Percentiles rank a stretch among this genome's conserved stretches.
These are phyloP conservation scores for Tolypocladium guangdongense DNA, from an alignment of 2,329 filamentous ascomycete genomes.

Conservation along the genomic window DNA sequence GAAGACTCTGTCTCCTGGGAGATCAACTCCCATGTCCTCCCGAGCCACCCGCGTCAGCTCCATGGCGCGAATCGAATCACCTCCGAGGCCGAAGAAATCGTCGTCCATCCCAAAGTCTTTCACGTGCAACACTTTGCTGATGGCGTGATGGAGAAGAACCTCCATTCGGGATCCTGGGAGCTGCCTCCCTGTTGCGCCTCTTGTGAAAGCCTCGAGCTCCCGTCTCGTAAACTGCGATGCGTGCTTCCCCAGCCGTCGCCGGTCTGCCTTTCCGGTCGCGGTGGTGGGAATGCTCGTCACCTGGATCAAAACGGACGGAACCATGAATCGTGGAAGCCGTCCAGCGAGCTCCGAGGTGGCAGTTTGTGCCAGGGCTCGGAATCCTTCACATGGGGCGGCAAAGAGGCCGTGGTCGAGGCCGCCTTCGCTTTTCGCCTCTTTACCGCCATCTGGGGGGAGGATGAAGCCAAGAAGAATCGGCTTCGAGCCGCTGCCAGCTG, in stretches of 20 bases:
- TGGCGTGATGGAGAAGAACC: not conserved
- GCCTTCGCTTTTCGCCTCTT: not conserved
- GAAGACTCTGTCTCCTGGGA: conserved; percentile 5
- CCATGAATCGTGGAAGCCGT: conserved; percentile 11
- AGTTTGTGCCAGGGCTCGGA: not conserved
- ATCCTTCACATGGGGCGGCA: not conserved
- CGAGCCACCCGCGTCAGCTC: conserved; percentile 26
- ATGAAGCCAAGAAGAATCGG: not conserved
- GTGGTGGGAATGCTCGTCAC: conserved; percentile 8
- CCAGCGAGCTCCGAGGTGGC: not conserved
- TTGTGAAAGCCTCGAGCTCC: not conserved
- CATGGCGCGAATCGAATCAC: conserved; percentile 35
- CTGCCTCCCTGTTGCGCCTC: not conserved
- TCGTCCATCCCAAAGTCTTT: conserved; percentile 16
- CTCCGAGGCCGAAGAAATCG: conserved; percentile 29
- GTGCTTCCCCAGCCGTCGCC: conserved; percentile 1
- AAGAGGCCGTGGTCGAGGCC: not conserved
- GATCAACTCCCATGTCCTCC: conserved; percentile 3
- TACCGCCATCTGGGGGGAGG: not conserved
- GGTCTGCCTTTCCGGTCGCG: conserved; percentile 10
- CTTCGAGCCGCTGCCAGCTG: not conserved
- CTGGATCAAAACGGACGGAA: conserved; percentile 8
- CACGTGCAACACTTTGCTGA: not conserved
- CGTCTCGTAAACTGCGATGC: not conserved
- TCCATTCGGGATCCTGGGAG: not conserved